These are phyloP conservation scores for Cladosporium sp. DNA, from an alignment of 2,329 filamentous ascomycete species.

Conservation along the genomic window DNA sequence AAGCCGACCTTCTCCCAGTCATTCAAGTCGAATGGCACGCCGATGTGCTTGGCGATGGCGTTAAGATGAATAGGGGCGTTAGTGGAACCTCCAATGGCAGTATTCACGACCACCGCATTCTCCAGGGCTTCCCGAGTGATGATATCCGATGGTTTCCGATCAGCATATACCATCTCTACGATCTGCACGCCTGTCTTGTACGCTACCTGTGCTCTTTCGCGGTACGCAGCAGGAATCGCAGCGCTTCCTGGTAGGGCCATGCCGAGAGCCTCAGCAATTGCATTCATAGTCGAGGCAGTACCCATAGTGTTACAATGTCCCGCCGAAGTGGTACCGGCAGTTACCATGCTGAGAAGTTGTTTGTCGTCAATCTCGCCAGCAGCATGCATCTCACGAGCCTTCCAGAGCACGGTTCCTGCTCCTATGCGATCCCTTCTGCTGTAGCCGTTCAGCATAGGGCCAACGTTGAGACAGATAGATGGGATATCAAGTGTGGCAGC, in stretches of 20 bases:
- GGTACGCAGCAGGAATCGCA: constrained; percentile 27
- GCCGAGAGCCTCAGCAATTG: constrained; percentile 28
- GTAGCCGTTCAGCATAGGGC: constrained; percentile 31
- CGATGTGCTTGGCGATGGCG: constrained; percentile 53
- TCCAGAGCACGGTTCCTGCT: constrained; percentile 29
- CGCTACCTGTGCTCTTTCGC: constrained; percentile 27
- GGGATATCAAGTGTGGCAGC: constrained; percentile 30
- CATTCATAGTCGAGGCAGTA: constrained; percentile 31
- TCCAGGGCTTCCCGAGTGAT: constrained; percentile 54
- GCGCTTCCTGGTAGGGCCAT: constrained; percentile 29
- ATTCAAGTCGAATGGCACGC: constrained; percentile 47
- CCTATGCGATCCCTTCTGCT: constrained; percentile 22
- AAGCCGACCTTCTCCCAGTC: constrained; percentile 53
- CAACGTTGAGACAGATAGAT: constrained; percentile 29
- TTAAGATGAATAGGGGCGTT: constrained; percentile 56
- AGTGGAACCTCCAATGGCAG: constrained; percentile 54
- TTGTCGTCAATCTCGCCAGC: constrained; percentile 26
- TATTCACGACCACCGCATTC: constrained; percentile 53
- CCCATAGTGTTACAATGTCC: constrained; percentile 33
- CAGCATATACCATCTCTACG: constrained; percentile 28
- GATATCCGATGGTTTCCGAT: constrained; percentile 47
- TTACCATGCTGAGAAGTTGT: constrained; percentile 25
- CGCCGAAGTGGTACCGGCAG: constrained; percentile 24
- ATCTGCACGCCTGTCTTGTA: constrained; percentile 29
- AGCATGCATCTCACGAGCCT: constrained; percentile 28